Base-by-base conservation (phyloP, 176 grass and related monocot species). In the Oryza punctata region DNA sequence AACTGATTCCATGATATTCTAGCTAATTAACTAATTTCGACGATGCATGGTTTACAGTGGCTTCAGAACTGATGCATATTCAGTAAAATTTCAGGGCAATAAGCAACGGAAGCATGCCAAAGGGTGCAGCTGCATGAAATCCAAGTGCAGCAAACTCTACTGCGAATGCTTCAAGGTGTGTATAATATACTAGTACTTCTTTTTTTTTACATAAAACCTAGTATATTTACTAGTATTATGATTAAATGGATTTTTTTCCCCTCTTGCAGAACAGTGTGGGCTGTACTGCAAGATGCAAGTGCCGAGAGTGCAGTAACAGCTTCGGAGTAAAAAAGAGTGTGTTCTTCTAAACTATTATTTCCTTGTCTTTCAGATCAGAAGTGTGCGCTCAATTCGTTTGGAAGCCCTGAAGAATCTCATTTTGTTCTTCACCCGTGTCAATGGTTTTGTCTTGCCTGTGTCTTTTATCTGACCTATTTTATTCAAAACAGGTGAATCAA, bases 151-250 rank as follows among this genome's bases (percentile, higher is more conserved):
- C 3, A 2, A 45, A 10, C 4, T 15, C 16, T 16, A 23, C 5
- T 85, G 82, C n/a, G 15, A 29, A 32, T 77, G 73, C 73, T 77
- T 24, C 33, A 44, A 19, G 35, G 73, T 70, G 63, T 68, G n/a
- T 49, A 1, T 69, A 15, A 1, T 69, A 15, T 84, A 10, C 15
- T 41, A 47, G n/a, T 33, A 77, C 67, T 10, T 44, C 14, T 3
- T 15, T 35, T 15, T 35, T 76, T 10, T 29, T 43, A 30, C 60
- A 32, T 43, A 9, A 19, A 78, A 54, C 3, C 15, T 43, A n/a
- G n/a, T n/a, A 27, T 67, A 47, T 54, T 77, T 59, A 67, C 33
- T 84, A 50, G 24, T 68, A 16, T 44, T n/a, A 41, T 41, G 40
- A 41, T 41, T 9, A 19, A 41, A 41, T 12, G 4, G 1, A 7